These are phyloP conservation scores for Astrothelium macrocarpum DNA, from an alignment of 495 filamentous ascomycete species.

Conservation along the genomic window DNA sequence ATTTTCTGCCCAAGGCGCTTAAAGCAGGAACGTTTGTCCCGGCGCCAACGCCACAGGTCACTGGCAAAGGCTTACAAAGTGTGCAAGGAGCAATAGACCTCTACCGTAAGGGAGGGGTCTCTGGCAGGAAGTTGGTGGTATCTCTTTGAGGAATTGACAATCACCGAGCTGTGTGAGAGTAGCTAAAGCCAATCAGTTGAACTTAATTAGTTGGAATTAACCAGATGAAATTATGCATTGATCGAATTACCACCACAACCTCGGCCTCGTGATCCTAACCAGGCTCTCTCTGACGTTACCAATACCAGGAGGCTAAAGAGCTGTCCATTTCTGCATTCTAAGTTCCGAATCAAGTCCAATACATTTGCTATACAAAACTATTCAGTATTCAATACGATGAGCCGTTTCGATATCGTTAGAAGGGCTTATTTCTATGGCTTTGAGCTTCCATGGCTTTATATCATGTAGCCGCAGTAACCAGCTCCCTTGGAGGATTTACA, in stretches of 20 bases:
- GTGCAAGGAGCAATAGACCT: slow-evolving; percentile 29
- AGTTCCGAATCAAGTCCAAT: not conserved
- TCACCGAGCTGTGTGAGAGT: not conserved
- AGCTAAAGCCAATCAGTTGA: not conserved
- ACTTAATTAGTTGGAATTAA: not conserved
- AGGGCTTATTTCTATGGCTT: too few relatives aligned
- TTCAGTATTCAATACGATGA: not conserved
- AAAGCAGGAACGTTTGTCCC: slow-evolving; percentile 5
- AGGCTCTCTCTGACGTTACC: too few relatives aligned
- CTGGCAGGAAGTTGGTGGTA: slow-evolving; percentile 29
- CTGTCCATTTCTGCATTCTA: not conserved
- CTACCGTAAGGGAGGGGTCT: slow-evolving; percentile 28
- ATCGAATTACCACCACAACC: not conserved
- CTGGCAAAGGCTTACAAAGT: slow-evolving; percentile 24
- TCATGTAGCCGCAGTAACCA: not conserved
- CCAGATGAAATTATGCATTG: too few relatives aligned
- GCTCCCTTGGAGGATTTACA: not conserved
- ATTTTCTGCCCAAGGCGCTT: slow-evolving; percentile 16
- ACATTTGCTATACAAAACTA: not conserved
- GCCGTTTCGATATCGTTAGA: not conserved
- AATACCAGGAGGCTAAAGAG: not conserved
- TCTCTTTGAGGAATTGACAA: slow-evolving; percentile 3
- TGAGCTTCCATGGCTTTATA: not conserved
- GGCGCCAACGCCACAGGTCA: slow-evolving; percentile 25
- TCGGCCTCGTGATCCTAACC: not conserved